Conservation (phyloP, 495 filamentous ascomycete genomes). For the Lophiotrema nucula region DNA sequence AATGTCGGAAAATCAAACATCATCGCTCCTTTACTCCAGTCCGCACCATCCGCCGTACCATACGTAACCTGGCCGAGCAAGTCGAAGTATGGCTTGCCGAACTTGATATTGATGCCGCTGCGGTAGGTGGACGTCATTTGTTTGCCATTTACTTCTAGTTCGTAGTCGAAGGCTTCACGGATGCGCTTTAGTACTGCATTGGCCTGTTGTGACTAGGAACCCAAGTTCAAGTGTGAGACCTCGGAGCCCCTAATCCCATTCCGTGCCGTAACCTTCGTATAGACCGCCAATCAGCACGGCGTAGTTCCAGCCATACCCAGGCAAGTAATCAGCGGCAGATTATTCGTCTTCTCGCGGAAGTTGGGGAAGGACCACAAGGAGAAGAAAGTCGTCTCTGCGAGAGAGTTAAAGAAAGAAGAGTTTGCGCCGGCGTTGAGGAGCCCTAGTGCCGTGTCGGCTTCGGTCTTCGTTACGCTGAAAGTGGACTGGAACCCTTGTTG, state of each 20-base stretch:
- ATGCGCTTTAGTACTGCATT: constrained; percentile 51
- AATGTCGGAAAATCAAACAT: constrained; percentile 55
- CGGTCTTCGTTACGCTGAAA: constrained; percentile 48
- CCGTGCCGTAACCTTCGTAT: constrained; percentile 49
- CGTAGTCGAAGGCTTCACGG: constrained; percentile 47
- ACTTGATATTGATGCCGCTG: constrained; percentile 55
- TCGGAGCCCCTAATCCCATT: constrained; percentile 50
- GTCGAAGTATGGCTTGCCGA: constrained; percentile 50
- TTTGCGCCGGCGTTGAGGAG: constrained; percentile 46
- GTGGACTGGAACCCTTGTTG: constrained; percentile 54
- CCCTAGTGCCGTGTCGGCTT: constrained; percentile 44
- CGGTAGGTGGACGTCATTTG: constrained; percentile 51
- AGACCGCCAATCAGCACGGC: constrained; percentile 52
- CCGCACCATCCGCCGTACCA: constrained; percentile 41
- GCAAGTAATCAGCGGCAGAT: constrained; percentile 43
- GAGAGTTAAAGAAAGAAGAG: constrained; percentile 44
- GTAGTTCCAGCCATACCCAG: constrained; percentile 54
- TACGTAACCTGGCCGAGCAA: constrained; percentile 52
- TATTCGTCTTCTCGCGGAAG: constrained; percentile 52
- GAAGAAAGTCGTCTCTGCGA: constrained; percentile 50
- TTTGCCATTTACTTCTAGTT: constrained; percentile 42
- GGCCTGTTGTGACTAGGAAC: constrained; percentile 48
- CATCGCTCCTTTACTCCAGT: constrained; percentile 52
- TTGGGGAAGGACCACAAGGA: constrained; percentile 48
- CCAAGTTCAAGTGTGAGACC: constrained; percentile 51